phyloP scores from a whole-genome alignment of 1,284 basidiomycete genomes.

The Ceratobasidium sp. region DNA sequence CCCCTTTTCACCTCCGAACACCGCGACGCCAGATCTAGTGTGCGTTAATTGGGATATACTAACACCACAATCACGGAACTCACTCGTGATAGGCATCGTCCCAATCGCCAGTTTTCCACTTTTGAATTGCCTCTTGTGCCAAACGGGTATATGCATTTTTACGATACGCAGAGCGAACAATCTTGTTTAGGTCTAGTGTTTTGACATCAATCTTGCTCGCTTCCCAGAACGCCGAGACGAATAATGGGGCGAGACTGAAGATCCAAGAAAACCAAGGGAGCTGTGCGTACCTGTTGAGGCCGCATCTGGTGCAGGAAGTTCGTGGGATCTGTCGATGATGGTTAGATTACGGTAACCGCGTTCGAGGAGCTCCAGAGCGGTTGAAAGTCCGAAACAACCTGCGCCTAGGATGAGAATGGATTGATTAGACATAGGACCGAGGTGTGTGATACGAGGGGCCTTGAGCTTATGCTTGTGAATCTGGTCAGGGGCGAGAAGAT shows the following conservation, averaged over 20 bases:
- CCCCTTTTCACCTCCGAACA: constrained; percentile 45
- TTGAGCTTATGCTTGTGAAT: neutral
- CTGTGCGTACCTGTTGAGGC: constrained; percentile 62
- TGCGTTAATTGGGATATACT: neutral
- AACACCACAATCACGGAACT: constrained; percentile 45
- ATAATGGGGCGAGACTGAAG: neutral
- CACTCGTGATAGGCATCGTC: constrained; percentile 81
- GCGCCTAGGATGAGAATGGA: constrained; percentile 78
- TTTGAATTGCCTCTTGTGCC: constrained; percentile 71
- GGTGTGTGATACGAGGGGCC: neutral
- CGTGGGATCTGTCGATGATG: constrained; percentile 70
- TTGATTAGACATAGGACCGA: neutral
- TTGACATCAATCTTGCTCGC: neutral
- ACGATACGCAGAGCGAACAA: constrained; percentile 66
- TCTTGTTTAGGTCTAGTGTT: constrained; percentile 74
- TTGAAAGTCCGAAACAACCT: constrained; percentile 86
- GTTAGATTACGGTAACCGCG: constrained; percentile 72
- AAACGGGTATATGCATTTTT: constrained; percentile 73
- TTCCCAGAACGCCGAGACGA: constrained; percentile 12
- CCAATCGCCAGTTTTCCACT: constrained; percentile 75
- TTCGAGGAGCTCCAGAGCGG: constrained; percentile 75
- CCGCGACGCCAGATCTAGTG: constrained; percentile 66
- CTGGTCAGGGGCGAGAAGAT: neutral
- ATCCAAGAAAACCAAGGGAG: too few relatives aligned
- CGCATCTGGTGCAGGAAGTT: constrained; percentile 76